phyloP scores from a whole-genome alignment of 2,329 filamentous ascomycete species.

The Fusarium musae region DNA sequence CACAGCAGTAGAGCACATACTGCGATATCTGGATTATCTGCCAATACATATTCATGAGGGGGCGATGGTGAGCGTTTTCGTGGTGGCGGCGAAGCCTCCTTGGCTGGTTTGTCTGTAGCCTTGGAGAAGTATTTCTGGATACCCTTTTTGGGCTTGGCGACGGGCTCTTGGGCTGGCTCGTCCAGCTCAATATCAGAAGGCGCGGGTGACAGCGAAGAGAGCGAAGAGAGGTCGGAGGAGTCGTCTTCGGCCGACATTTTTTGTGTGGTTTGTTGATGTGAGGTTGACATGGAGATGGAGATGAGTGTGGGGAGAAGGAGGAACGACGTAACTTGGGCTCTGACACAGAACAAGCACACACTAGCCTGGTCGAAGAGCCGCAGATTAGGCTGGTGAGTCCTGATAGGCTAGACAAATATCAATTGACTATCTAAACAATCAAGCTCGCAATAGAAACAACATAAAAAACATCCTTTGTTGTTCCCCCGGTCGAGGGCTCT shows the following conservation, averaged over 20 bases:
- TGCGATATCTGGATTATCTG: conserved; percentile 91
- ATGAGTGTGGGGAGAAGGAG: conserved; percentile 49
- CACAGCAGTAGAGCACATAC: conserved; percentile 67
- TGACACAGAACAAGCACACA: conserved; percentile 46
- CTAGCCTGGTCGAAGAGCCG: conserved; percentile 47
- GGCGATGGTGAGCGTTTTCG: conserved; percentile 88
- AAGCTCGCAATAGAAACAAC: conserved; percentile 27
- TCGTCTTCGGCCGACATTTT: conserved; percentile 70
- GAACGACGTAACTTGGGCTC: conserved; percentile 46
- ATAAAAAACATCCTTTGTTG: conserved; percentile 19
- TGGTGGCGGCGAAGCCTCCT: conserved; percentile 71
- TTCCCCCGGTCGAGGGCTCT: neutral
- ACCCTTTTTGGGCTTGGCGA: conserved; percentile 64
- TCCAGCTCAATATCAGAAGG: conserved; percentile 63
- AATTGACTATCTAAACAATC: conserved; percentile 35
- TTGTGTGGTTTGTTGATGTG: conserved; percentile 42
- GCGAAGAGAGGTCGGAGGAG: conserved; percentile 71
- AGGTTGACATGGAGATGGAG: conserved; percentile 42
- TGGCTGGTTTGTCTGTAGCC: conserved; percentile 61
- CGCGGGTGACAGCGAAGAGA: conserved; percentile 60
- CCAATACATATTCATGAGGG: conserved; percentile 87
- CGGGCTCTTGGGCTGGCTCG: conserved; percentile 49
- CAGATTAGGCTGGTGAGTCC: conserved; percentile 46
- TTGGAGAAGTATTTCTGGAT: conserved; percentile 77
- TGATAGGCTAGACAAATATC: conserved; percentile 47